Evolutionary conservation across 768 basidiomycete species (phyloP).

Genomic region (Tubosaeta sp.): DNA sequence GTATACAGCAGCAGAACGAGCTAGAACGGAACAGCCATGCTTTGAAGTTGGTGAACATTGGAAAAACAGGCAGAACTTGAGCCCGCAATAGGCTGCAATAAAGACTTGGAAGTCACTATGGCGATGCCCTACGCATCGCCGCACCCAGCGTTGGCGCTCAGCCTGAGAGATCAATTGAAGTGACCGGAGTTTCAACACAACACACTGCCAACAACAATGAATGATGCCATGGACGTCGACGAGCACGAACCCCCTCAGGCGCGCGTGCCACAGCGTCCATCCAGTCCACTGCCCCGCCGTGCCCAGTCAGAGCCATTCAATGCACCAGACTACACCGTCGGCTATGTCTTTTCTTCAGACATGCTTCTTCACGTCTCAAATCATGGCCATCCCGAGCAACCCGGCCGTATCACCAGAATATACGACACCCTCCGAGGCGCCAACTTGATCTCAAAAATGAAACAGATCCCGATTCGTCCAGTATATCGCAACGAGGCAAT

Average conservation of each 20-base stretch:
- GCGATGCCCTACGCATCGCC: slow-evolving; percentile 8
- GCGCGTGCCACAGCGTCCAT: slow-evolving; percentile 12
- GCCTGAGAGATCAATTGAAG: slow-evolving; percentile 4
- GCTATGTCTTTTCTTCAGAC: slow-evolving; percentile 79
- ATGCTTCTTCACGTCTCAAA: slow-evolving; percentile 83
- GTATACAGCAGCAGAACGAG: slow-evolving; percentile 60
- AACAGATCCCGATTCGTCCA: slow-evolving; percentile 67
- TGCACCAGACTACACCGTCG: slow-evolving; percentile 42
- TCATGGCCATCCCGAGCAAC: slow-evolving; percentile 72
- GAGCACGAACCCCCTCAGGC: neutral
- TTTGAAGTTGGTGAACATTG: slow-evolving; percentile 43
- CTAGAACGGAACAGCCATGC: slow-evolving; percentile 46
- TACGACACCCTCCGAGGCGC: slow-evolving; percentile 58
- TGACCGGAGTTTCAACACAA: slow-evolving; percentile 20
- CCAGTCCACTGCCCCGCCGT: slow-evolving; percentile 19
- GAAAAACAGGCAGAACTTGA: neutral
- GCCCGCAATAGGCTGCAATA: neutral
- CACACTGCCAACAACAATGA: neutral
- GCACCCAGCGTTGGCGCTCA: neutral
- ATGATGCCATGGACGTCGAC: slow-evolving; percentile 27
- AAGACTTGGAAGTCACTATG: slow-evolving; percentile 5
- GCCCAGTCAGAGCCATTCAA: slow-evolving; percentile 33
- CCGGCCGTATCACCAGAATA: slow-evolving; percentile 74
- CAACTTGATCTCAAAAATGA: slow-evolving; percentile 67
- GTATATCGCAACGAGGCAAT: slow-evolving; percentile 75